Conservation (phyloP, 768 basidiomycete genomes). For the Austroboletus festivus region DNA sequence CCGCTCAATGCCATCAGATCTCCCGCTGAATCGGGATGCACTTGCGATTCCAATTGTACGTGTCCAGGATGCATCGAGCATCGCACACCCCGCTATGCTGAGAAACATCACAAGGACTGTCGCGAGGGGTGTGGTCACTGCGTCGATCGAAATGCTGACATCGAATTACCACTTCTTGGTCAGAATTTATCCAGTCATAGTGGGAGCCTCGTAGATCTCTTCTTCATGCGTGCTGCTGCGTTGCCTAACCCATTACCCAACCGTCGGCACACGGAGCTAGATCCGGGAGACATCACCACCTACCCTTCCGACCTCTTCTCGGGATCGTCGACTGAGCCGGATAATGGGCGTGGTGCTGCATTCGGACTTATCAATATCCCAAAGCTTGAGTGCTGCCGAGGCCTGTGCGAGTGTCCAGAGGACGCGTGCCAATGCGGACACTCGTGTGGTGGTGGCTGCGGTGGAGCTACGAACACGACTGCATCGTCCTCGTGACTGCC, state of each 20-base stretch:
- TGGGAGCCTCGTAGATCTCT: constrained; percentile 51
- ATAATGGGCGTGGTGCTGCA: constrained; percentile 37
- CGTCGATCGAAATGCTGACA: constrained; percentile 48
- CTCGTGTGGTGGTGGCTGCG: constrained; percentile 55
- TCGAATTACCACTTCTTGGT: constrained; percentile 48
- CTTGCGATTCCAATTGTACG: constrained; percentile 63
- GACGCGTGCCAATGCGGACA: constrained; percentile 55
- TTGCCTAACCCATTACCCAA: constrained; percentile 56
- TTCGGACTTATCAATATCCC: constrained; percentile 55
- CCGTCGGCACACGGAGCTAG: constrained; percentile 36
- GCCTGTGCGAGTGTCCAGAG: constrained; percentile 54
- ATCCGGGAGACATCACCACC: constrained; percentile 50
- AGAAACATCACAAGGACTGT: constrained; percentile 36
- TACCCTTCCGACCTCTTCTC: constrained; percentile 40
- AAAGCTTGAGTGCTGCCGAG: constrained; percentile 66
- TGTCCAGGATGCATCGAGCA: constrained; percentile 76
- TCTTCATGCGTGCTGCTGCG: constrained; percentile 66
- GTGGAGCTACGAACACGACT: constrained; percentile 24
- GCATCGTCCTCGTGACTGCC: constrained; percentile 1
- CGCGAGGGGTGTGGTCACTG: constrained; percentile 59
- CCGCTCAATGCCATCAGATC: constrained; percentile 57
- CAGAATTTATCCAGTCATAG: constrained; percentile 6
- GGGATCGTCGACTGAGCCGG: constrained; percentile 32
- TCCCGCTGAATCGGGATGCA: constrained; percentile 66
- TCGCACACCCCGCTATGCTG: constrained; percentile 49